Conservation (phyloP, 441 rosid genomes). For the Daphne laureola region DNA sequence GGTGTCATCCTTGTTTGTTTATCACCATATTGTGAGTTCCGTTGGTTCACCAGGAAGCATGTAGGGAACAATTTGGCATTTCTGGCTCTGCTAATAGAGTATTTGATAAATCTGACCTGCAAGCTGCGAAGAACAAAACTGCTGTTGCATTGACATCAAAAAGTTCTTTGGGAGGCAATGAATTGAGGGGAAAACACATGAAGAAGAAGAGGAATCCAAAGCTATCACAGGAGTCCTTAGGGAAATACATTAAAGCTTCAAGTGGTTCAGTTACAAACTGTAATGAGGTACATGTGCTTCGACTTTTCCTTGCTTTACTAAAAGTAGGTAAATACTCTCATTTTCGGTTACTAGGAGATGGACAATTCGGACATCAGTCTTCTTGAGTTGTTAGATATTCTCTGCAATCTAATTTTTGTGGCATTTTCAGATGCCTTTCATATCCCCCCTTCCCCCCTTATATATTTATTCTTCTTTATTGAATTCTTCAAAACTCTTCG, state of each 20-base stretch:
- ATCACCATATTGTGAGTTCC: slow-evolving; percentile 4
- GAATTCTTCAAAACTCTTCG: too few species aligned
- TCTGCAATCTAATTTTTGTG: slow-evolving; percentile 1
- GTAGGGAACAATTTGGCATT: slow-evolving; percentile 12
- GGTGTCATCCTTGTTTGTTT: slow-evolving; percentile 1
- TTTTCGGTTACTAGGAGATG: too few species aligned
- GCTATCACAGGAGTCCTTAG: slow-evolving; percentile 15
- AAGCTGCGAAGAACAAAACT: slow-evolving; percentile 21
- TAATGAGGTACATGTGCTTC: slow-evolving; percentile 27
- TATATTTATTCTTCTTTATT: too few species aligned
- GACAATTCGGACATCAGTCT: too few species aligned
- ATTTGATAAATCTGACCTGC: slow-evolving; percentile 29
- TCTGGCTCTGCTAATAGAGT: slow-evolving; percentile 18
- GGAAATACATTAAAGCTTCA: slow-evolving; percentile 21
- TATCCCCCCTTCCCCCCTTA: too few species aligned
- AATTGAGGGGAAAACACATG: slow-evolving; percentile 14
- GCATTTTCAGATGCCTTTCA: neutral
- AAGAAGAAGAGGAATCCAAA: slow-evolving; percentile 19
- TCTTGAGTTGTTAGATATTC: too few species aligned
- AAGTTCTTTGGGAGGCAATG: slow-evolving; percentile 23
- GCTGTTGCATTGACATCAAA: slow-evolving; percentile 18
- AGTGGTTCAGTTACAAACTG: slow-evolving; percentile 22
- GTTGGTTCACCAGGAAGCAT: slow-evolving; percentile 25
- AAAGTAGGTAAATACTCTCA: too few species aligned
- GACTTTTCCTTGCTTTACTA: slow-evolving; percentile 5